A percentile compares a stretch with the other conserved stretches of the same genome.
Conservation (phyloP, 73 alveolate genomes). For the Paramecium primaurelia region DNA sequence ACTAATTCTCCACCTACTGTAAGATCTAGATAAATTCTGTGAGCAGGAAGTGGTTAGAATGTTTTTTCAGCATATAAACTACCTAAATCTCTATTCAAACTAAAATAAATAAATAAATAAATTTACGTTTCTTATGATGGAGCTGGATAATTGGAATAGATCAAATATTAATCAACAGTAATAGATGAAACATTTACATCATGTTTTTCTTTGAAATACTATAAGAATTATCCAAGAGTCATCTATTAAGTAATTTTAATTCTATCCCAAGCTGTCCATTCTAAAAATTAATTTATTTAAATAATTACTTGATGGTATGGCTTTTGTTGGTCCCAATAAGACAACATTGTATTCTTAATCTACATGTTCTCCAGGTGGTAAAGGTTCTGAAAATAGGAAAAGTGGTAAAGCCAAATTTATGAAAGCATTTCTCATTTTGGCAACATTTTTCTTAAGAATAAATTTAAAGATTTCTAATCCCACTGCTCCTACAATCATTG, state of each 20-base stretch:
- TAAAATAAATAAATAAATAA: not conserved
- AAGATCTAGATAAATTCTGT: not conserved
- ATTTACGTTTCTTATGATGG: not conserved
- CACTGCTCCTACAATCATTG: slow-evolving; percentile 97
- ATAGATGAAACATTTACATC: slow-evolving; percentile 25
- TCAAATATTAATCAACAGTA: not conserved
- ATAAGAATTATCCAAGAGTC: slow-evolving; percentile 80
- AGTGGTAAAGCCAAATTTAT: slow-evolving; percentile 89
- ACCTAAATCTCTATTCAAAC: not conserved
- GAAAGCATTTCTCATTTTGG: slow-evolving; percentile 88
- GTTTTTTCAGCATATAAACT: not conserved
- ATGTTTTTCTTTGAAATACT: slow-evolving; percentile 54
- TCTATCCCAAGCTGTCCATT: slow-evolving; percentile 88
- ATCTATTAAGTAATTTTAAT: slow-evolving; percentile 75
- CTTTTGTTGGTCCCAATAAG: slow-evolving; percentile 78
- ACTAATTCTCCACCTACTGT: not conserved
- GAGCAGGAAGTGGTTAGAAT: not conserved
- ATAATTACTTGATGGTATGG: slow-evolving; percentile 88
- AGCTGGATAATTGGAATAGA: not conserved
- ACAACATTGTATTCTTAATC: slow-evolving; percentile 83
- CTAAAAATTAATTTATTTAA: not conserved
- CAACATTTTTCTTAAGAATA: slow-evolving; percentile 65
- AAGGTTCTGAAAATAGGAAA: slow-evolving; percentile 82
- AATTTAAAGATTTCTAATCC: slow-evolving; percentile 74
- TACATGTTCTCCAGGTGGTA: slow-evolving; percentile 76